A percentile compares a stretch with the other conserved stretches of the same genome.
Conservation (phyloP, 1,139 yeast genomes). For the Debaryomycetaceae sp. region DNA sequence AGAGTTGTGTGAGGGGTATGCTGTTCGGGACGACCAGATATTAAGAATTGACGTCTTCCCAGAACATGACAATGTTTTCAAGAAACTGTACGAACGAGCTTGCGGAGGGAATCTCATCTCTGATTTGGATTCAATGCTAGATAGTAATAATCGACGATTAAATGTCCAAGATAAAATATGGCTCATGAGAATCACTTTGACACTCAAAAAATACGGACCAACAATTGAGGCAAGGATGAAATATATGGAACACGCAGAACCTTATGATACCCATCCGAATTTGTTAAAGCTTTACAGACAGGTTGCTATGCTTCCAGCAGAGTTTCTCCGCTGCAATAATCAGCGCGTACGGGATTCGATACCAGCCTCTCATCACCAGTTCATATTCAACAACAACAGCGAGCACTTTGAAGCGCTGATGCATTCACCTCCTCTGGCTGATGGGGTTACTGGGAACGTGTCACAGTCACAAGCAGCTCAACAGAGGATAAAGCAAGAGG, state of each 20-base stretch:
- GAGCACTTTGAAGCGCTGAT: not conserved
- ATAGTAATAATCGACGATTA: slow-evolving; percentile 2
- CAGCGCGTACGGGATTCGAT: not conserved
- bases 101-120: slow-evolving; percentile 5
- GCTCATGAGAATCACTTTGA: slow-evolving; percentile 3
- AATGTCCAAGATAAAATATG: slow-evolving; percentile 5
- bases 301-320: not conserved
- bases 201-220: slow-evolving; percentile 6
- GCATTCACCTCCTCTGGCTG: not conserved
- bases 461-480: not conserved
- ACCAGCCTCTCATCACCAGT: not conserved
- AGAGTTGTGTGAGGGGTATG: slow-evolving; percentile 1
- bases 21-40: slow-evolving; percentile 5
- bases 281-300: not conserved
- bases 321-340: not conserved
- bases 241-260: not conserved
- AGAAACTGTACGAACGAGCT: slow-evolving; percentile 3
- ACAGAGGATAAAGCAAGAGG: slow-evolving; percentile 2
- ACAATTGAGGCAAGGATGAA: slow-evolving; percentile 7
- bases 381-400: not conserved
- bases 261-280: not conserved
- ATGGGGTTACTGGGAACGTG: not conserved
- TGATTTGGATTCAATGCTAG: slow-evolving; percentile 2
- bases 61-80: slow-evolving; percentile 7
- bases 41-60: slow-evolving; percentile 10